These are phyloP conservation scores for Solanum chilense DNA, from an alignment of 257 asterid species.

Conservation along the genomic window DNA sequence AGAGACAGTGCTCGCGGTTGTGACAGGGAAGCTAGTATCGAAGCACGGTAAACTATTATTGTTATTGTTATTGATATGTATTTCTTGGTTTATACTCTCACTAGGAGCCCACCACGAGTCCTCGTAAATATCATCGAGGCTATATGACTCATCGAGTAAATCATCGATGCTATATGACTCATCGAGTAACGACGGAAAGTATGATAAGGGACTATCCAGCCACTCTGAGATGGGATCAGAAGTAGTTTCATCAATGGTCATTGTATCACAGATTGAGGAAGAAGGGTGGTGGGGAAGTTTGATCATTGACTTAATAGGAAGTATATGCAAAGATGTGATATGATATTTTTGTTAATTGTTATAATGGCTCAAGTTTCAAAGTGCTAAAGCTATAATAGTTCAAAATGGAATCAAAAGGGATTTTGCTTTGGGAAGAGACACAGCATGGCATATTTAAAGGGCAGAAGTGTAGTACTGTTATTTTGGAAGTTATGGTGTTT, in stretches of 20 bases:
- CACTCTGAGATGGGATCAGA: slow-evolving; percentile 45
- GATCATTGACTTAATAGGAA: slow-evolving; percentile 1
- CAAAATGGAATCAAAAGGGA: neutral
- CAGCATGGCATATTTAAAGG: slow-evolving; percentile 32
- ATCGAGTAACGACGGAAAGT: slow-evolving; percentile 43
- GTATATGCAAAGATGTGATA: slow-evolving; percentile 2
- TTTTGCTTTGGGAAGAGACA: slow-evolving; percentile 39
- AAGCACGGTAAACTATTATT: slow-evolving; percentile 19
- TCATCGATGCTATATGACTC: slow-evolving; percentile 33
- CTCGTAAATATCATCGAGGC: slow-evolving; percentile 23
- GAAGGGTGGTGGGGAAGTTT: neutral
- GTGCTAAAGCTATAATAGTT: slow-evolving; percentile 11
- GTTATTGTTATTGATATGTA: slow-evolving; percentile 9
- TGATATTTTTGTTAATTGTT: slow-evolving; percentile 3
- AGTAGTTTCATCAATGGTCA: slow-evolving; percentile 42
- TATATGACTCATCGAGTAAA: slow-evolving; percentile 49
- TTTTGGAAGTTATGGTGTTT: slow-evolving; percentile 53
- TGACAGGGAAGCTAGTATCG: slow-evolving; percentile 12
- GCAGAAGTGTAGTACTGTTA: slow-evolving; percentile 43
- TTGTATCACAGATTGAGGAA: slow-evolving; percentile 3
- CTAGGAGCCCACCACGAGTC: slow-evolving; percentile 45
- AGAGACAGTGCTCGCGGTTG: slow-evolving; percentile 12
- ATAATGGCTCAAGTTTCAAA: neutral
- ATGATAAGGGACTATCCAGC: slow-evolving; percentile 40
- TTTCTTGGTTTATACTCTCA: slow-evolving; percentile 7